phyloP scores from a whole-genome alignment of 2,329 filamentous ascomycete genomes.

The Moelleriella libera region DNA sequence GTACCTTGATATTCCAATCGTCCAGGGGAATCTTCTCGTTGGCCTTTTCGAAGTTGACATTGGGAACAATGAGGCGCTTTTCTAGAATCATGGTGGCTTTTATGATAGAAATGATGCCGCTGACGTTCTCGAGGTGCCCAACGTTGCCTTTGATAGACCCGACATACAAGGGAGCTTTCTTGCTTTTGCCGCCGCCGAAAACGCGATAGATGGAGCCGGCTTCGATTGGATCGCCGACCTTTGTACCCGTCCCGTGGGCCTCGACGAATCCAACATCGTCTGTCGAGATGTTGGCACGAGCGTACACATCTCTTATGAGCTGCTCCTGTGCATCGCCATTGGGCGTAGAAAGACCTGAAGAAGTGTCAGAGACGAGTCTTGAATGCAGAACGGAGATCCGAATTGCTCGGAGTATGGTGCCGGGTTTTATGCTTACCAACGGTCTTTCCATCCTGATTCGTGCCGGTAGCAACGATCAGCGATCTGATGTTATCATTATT shows the following conservation, averaged over 20 bases:
- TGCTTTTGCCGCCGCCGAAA: constrained; percentile 22
- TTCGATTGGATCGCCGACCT: constrained; percentile 40
- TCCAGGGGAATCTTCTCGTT: constrained; percentile 35
- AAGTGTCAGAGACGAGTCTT: neutral
- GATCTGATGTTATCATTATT: constrained; percentile 40
- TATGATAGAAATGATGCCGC: constrained; percentile 33
- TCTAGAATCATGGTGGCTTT: constrained; percentile 37
- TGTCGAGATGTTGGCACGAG: constrained; percentile 12
- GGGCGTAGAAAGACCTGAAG: constrained; percentile 41
- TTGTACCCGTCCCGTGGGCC: constrained; percentile 42
- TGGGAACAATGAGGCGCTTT: constrained; percentile 32
- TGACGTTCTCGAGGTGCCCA: constrained; percentile 35
- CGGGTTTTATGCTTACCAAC: constrained; percentile 3
- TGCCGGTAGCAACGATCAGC: constrained; percentile 33
- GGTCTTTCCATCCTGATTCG: constrained; percentile 41
- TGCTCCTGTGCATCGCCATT: constrained; percentile 31
- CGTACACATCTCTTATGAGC: constrained; percentile 23
- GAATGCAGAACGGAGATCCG: neutral
- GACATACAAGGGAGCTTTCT: constrained; percentile 25
- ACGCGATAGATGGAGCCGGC: constrained; percentile 30
- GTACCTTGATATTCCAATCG: constrained; percentile 33
- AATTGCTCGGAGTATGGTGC: too few relatives aligned
- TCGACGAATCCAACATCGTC: constrained; percentile 23
- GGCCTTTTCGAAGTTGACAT: constrained; percentile 32
- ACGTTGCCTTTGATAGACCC: constrained; percentile 36